These are phyloP conservation scores for Inga oerstediana DNA, from an alignment of 306 rosid genomes.

Conservation along the genomic window DNA sequence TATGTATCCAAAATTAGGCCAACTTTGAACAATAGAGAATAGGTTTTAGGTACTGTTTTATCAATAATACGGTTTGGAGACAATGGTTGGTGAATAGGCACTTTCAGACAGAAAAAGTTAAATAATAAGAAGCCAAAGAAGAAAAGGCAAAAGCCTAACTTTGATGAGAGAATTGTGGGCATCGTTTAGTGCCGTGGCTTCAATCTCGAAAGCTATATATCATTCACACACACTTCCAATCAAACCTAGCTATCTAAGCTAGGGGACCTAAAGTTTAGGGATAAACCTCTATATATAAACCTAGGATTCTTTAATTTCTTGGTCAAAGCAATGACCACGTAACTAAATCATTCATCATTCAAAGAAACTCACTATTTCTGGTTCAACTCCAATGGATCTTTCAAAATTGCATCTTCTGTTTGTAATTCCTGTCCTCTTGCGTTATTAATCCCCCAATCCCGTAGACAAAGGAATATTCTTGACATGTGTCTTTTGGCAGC, in stretches of 20 bases:
- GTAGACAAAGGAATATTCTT: neutral
- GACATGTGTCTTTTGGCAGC: neutral
- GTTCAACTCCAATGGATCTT: neutral
- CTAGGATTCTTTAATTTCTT: neutral
- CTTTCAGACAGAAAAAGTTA: conserved; percentile 1
- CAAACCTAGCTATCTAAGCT: conserved; percentile 3
- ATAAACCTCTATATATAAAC: neutral
- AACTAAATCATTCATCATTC: neutral
- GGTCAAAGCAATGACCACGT: neutral
- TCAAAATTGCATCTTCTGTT: neutral
- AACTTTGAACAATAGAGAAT: neutral
- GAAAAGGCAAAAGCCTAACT: conserved; percentile 21
- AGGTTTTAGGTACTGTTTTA: neutral
- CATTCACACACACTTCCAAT: neutral
- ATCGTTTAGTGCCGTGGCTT: neutral
- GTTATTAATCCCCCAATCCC: neutral
- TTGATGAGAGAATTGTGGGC: conserved; percentile 10
- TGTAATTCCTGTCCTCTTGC: neutral
- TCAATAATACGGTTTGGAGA: neutral
- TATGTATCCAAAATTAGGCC: neutral
- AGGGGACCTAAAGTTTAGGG: neutral
- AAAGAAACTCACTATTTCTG: neutral
- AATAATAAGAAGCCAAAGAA: conserved; percentile 9
- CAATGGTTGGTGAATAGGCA: conserved; percentile 18
- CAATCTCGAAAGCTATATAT: conserved; percentile 15